These are phyloP conservation scores for Silybum marianum DNA, from an alignment of 129 eudicot genomes.

Conservation along the genomic window DNA sequence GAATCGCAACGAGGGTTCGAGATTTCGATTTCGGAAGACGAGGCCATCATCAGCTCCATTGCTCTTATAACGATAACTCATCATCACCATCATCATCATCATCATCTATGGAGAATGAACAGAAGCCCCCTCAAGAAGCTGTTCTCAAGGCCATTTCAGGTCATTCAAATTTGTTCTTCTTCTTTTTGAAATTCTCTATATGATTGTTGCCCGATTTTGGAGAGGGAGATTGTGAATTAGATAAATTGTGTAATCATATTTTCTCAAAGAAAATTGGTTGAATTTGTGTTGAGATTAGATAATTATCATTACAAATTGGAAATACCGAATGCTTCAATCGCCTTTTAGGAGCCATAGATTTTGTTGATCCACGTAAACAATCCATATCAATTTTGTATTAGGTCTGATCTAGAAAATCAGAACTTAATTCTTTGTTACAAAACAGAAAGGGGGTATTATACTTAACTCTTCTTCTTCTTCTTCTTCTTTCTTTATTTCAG, in stretches of 20 bases:
- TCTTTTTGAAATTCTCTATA: background rate
- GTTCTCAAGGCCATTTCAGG: constrained; percentile 96
- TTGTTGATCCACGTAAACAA: background rate
- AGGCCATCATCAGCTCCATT: constrained; percentile 35
- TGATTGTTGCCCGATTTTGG: background rate
- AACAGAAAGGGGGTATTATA: background rate
- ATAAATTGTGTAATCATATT: background rate
- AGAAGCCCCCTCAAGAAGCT: constrained; percentile 86
- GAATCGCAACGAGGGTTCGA: constrained; percentile 26
- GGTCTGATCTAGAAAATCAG: background rate
- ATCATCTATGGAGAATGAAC: constrained; percentile 33
- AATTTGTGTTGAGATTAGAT: background rate
- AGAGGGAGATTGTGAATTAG: background rate
- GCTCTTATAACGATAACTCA: constrained; percentile 38
- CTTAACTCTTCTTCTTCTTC: background rate
- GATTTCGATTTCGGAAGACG: constrained; percentile 19
- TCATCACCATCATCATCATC: constrained; percentile 42
- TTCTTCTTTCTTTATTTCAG: background rate
- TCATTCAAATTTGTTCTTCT: background rate
- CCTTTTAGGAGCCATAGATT: background rate
- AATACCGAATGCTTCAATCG: background rate
- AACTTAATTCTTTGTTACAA: background rate
- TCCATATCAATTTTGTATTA: background rate
- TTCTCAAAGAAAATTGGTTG: background rate
- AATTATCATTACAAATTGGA: background rate